Evolutionary conservation across 2,329 filamentous ascomycete species (phyloP), one percentile per base, ranked within the genome.

Genomic region (Dichotomopilus funicola): DNA sequence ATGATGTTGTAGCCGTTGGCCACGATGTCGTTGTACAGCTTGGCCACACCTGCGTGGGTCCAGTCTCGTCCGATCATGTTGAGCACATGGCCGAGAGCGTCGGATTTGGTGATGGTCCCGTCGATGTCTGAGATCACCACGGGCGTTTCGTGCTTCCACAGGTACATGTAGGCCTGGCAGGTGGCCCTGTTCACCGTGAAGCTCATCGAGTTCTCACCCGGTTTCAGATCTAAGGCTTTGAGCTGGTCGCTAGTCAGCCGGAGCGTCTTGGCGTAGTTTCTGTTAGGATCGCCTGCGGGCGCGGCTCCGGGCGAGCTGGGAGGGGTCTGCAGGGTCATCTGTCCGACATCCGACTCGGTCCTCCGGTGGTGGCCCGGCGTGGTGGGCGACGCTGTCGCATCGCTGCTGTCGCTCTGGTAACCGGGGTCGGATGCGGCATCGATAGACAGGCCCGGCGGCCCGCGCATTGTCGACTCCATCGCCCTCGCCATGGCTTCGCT

Each of bases 71-170:
- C 94, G 62, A 99, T 92, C 83, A 94, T 94, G 75, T 92, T 97
- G 53, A 97, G 73, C 44, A 99, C 89, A 67, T 99, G 94, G 11
- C 94, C 94, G 11, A 96, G 76, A 12, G 91, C 91, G 72, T 96
- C 91, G 2, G 91, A 96, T 74, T 99, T 99, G 57, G 94, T 99
- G 65, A 99, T 99, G 27, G 94, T 99, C 51, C 94, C 94, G 71
- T 99, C 94, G 66, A 99, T 97, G 70, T 99, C 94, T 0, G 92
- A 97, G 60, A 99, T 96, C 48, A 99, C 91, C 54, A 99, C 92
- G 0, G 94, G 95, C 0, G 88, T 87, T 65, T 95, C 88, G 66
- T 92, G 84, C 62, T 83, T 86, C 95, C 94, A 99, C 58, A 95
- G 81, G 69, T 91, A 99, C 85, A 99, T 95, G 64, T 84, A 88